Evolutionary conservation across 331 rosid genomes (phyloP).

Genomic region (Phaseolus coccineus): DNA sequence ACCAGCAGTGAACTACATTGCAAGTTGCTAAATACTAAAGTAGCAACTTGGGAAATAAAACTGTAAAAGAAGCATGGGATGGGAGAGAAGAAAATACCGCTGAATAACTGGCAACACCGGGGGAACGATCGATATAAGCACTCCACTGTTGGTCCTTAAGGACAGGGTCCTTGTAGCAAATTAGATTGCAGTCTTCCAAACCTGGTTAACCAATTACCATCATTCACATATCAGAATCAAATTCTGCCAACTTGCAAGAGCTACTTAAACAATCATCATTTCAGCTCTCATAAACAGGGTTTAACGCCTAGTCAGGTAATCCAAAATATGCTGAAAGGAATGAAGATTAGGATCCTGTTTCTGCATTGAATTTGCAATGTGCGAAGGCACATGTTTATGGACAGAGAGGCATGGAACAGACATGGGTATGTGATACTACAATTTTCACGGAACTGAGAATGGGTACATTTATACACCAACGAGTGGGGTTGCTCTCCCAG

Average conservation of each 20-base stretch:
- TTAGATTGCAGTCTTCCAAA: conserved; percentile 76
- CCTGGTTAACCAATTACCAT: conserved; percentile 59
- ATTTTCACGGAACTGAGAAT: neutral
- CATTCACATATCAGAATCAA: conserved; percentile 40
- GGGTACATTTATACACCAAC: neutral
- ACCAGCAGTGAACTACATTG: neutral
- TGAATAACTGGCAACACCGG: conserved; percentile 76
- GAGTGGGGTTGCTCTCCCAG: too few species aligned
- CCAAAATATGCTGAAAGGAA: conserved; percentile 29
- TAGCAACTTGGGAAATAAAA: neutral
- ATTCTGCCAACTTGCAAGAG: conserved; percentile 20
- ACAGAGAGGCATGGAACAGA: neutral
- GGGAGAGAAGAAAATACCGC: conserved; percentile 56
- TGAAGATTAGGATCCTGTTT: neutral
- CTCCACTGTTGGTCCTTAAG: conserved; percentile 88
- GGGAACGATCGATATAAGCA: conserved; percentile 94
- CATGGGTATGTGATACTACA: neutral
- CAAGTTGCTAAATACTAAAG: neutral
- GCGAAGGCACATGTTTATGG: neutral
- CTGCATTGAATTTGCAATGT: neutral
- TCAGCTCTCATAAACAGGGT: neutral
- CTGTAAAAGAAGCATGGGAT: conserved; percentile 19
- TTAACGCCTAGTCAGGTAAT: neutral
- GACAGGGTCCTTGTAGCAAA: conserved; percentile 96
- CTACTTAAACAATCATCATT: conserved; percentile 9